phyloP scores from a whole-genome alignment of 306 rosid species.

The Cotoneaster glaucophyllus region DNA sequence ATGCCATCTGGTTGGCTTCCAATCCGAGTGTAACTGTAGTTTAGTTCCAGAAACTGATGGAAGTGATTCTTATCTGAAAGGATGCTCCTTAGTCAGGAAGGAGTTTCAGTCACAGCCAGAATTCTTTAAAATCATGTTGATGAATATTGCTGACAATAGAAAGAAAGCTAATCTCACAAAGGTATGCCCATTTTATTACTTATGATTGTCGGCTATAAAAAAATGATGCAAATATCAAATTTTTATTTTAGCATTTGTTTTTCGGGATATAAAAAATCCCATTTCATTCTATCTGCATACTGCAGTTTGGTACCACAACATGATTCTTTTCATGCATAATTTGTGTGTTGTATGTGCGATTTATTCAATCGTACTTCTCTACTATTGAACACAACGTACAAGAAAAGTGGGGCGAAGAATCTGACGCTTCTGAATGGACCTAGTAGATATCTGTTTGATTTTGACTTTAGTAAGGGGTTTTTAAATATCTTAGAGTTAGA shows the following conservation, averaged over 20 bases:
- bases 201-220: not conserved
- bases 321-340: not conserved
- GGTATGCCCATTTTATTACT: conserved; percentile 33
- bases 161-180: conserved; percentile 60
- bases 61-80: conserved; percentile 30
- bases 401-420: not conserved
- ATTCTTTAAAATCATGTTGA: conserved; percentile 63
- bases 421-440: not conserved
- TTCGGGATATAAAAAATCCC: too few species aligned
- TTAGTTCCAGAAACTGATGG: conserved; percentile 29
- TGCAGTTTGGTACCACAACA: not conserved
- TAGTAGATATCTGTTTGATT: not conserved
- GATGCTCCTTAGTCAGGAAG: conserved; percentile 26
- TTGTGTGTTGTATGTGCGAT: not conserved
- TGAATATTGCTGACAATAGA: conserved; percentile 74
- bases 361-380: not conserved
- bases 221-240: not conserved
- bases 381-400: not conserved
- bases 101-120: conserved; percentile 34
- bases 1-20: conserved; percentile 46
- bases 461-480: not conserved
- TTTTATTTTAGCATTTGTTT: not conserved
- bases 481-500: not conserved
- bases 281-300: not conserved
- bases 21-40: conserved; percentile 33